Evolutionary conservation across 2,329 filamentous ascomycete genomes (phyloP).

Genomic region (Fusarium beomiforme): DNA sequence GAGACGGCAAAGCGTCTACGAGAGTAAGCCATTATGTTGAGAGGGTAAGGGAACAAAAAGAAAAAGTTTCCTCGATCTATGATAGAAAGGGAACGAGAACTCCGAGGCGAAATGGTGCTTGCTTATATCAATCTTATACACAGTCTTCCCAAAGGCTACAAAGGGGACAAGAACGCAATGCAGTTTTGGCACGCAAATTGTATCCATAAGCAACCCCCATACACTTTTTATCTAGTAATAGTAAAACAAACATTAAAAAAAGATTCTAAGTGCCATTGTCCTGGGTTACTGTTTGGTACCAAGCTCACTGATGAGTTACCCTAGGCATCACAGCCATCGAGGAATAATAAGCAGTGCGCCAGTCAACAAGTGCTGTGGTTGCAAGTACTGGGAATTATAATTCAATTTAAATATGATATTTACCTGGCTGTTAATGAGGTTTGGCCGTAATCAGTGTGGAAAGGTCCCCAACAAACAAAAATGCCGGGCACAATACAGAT

Average conservation of each 20-base stretch:
- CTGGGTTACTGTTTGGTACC: not conserved
- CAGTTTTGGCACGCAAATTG: not conserved
- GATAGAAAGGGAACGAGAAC: not conserved
- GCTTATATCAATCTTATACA: not conserved
- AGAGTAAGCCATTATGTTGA: not conserved
- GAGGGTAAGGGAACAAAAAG: not conserved
- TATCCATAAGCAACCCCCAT: too few relatives aligned
- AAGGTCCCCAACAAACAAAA: not conserved
- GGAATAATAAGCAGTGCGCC: not conserved
- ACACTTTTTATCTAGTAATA: not conserved
- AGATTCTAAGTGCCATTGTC: not conserved
- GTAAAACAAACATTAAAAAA: not conserved
- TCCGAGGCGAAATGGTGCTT: not conserved
- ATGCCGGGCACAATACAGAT: not conserved
- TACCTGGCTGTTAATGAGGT: not conserved
- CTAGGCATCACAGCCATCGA: not conserved
- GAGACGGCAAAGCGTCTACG: too few relatives aligned
- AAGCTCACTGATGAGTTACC: not conserved
- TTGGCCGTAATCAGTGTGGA: not conserved
- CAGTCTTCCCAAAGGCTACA: not conserved
- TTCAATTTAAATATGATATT: too few relatives aligned
- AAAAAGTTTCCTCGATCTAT: not conserved
- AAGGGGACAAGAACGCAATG: not conserved
- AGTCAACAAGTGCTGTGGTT: not conserved
- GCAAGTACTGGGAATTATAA: too few relatives aligned